phyloP scores from a whole-genome alignment of 768 basidiomycete genomes.

The Lactarius vividus region DNA sequence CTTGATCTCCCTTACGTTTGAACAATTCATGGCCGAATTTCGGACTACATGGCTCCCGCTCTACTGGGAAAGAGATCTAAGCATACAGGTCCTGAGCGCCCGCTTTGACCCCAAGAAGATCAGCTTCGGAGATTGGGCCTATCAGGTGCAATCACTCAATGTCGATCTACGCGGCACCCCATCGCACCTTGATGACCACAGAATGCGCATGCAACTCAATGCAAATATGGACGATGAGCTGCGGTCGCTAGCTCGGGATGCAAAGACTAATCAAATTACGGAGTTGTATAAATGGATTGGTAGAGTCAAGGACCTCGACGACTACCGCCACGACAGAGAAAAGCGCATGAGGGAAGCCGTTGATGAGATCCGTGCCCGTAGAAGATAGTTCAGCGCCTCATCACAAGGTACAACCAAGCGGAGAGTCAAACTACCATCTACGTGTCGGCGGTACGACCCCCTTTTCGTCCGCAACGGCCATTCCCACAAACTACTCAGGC shows the following conservation, averaged over 20 bases:
- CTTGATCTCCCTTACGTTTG: not conserved
- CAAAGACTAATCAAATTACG: not conserved
- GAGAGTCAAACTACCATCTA: not conserved
- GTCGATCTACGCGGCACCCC: not conserved
- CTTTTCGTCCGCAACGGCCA: not conserved
- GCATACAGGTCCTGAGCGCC: not conserved
- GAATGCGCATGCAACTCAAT: not conserved
- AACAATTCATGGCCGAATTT: not conserved
- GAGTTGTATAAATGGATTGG: not conserved
- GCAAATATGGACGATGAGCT: not conserved
- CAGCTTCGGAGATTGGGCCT: not conserved
- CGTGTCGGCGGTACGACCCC: not conserved
- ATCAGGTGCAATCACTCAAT: not conserved
- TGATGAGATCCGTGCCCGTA: not conserved
- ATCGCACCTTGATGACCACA: not conserved
- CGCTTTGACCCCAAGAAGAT: not conserved
- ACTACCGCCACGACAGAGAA: not conserved
- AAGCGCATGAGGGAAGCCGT: not conserved
- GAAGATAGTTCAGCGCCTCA: not conserved
- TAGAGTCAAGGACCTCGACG: not conserved
- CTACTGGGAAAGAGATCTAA: not conserved
- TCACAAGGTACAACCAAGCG: not conserved
- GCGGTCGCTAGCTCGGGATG: not conserved
- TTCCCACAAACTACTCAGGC: not conserved
- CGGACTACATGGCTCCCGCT: not conserved